Base-by-base conservation (phyloP, 1,284 basidiomycete genomes). In the Peniophora sp. region DNA sequence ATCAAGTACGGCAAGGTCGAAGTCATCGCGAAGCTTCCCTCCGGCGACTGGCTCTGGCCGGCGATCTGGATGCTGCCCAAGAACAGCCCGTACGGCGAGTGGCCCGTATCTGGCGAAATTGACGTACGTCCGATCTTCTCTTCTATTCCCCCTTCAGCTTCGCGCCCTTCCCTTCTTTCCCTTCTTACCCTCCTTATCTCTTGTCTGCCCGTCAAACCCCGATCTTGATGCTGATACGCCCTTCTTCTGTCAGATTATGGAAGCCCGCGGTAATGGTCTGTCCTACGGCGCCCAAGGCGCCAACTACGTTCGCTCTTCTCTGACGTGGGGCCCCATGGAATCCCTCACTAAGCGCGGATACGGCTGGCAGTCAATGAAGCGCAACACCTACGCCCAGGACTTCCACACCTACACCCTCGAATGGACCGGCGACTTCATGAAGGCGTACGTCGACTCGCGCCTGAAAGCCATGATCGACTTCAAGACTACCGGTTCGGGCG, bases 41-140 rank as follows among this genome's bases (percentile, higher is more conserved):
- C 60, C 52, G 75, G 76, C 1, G 78, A 81, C 56, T 83, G 88
- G 90, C 67, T 92, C 48, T 92, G 90, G 89, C 90, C 89, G 2
- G 84, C 86, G 0, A 79, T 93, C 52, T 88, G 85, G 84, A 85
- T 92, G 88, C 65, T 90, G 50, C 89, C 90, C 15, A 74, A 73
- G 52, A 70, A 85, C 50, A 72, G 73, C 51, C 73, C 73, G 2
- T 93, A 92, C 59, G 90, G 90, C 0, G 53, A 64, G 0, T 92
- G 89, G 88, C 90, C 90, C 0, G 64, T 76, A 43, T 82, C 75
- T 57, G 83, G 84, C 54, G 84, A 86, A 68, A 89, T 91, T 50
- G 87, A 91, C 59, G 77, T 78, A 47, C 22, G 71, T 66, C 39
- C 24, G 11, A 2, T 18, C 9, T 22, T n/a, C 22, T 47, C 45